Evolutionary conservation across 768 basidiomycete species (phyloP).

Genomic region (Boletus bicolor): DNA sequence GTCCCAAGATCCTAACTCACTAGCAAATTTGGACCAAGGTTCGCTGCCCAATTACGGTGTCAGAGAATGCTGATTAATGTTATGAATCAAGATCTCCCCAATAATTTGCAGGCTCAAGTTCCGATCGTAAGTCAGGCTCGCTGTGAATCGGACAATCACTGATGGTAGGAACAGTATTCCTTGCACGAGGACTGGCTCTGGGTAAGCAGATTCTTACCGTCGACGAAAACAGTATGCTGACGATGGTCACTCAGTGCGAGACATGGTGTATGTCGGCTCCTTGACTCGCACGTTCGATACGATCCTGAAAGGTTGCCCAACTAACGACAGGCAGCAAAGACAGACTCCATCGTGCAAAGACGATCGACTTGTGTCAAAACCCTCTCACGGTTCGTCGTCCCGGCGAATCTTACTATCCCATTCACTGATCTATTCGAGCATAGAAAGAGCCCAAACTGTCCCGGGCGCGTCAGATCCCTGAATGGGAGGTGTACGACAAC

Average conservation of each 20-base stretch:
- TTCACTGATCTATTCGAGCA: slow-evolving; percentile 6
- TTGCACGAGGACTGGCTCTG: slow-evolving; percentile 94
- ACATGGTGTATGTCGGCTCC: slow-evolving; percentile 80
- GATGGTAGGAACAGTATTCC: slow-evolving; percentile 56
- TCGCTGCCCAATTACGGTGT: neutral
- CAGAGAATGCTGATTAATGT: neutral
- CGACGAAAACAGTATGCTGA: slow-evolving; percentile 4
- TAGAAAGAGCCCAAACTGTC: slow-evolving; percentile 97
- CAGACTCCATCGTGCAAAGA: slow-evolving; percentile 72
- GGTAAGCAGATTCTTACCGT: slow-evolving; percentile 45
- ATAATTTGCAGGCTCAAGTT: slow-evolving; percentile 87
- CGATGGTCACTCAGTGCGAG: slow-evolving; percentile 65
- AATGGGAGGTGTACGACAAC: slow-evolving; percentile 93
- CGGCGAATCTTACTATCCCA: neutral
- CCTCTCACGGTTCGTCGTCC: slow-evolving; percentile 73
- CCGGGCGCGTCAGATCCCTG: slow-evolving; percentile 91
- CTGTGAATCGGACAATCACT: neutral
- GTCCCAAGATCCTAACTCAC: slow-evolving; percentile 90
- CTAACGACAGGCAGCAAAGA: slow-evolving; percentile 68
- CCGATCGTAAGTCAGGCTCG: slow-evolving; percentile 77
- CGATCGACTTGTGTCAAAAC: slow-evolving; percentile 96
- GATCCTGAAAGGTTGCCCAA: neutral
- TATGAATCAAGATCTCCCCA: slow-evolving; percentile 73
- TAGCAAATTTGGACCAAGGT: slow-evolving; percentile 96
- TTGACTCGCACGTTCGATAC: neutral